These are phyloP conservation scores for Blastobotrys peoriensis DNA, from an alignment of 805 yeast genomes.

Conservation along the genomic window DNA sequence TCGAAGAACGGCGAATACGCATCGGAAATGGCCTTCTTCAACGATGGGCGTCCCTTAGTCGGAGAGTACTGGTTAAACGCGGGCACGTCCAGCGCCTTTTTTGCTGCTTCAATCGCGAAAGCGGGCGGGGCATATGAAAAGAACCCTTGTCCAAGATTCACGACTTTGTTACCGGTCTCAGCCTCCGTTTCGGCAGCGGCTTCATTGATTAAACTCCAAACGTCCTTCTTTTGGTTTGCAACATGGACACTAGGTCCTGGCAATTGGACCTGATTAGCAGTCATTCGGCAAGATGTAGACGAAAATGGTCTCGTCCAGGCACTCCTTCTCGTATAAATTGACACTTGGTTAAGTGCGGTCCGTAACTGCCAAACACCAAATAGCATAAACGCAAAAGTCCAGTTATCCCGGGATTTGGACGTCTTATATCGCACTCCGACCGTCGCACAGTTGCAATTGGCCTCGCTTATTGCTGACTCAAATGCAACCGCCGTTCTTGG, in stretches of 20 bases:
- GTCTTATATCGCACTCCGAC: too few relatives aligned
- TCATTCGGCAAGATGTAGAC: too few relatives aligned
- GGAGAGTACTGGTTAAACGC: constrained; percentile 88
- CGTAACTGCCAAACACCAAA: too few relatives aligned
- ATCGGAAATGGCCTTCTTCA: constrained; percentile 61
- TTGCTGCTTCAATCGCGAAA: constrained; percentile 83
- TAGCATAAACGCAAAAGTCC: too few relatives aligned
- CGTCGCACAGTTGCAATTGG: too few relatives aligned
- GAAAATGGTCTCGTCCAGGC: too few relatives aligned
- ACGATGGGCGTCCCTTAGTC: constrained; percentile 76
- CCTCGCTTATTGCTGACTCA: too few relatives aligned
- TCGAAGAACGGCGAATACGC: constrained; percentile 67
- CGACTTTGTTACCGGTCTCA: constrained; percentile 67
- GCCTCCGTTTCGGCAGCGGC: constrained; percentile 79
- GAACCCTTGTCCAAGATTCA: constrained; percentile 94
- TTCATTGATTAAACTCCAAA: constrained; percentile 93
- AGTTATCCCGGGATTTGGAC: too few relatives aligned
- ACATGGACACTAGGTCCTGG: constrained; percentile 21
- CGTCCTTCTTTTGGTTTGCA: constrained; percentile 53
- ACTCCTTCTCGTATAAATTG: too few relatives aligned
- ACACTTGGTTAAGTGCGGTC: too few relatives aligned
- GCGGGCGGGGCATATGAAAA: constrained; percentile 94
- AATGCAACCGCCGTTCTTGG: too few relatives aligned
- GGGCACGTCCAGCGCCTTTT: constrained; percentile 64
- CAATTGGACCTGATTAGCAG: too few relatives aligned